Conservation (phyloP, 2,329 filamentous ascomycete species). For the Taxawa tesnikishii region DNA sequence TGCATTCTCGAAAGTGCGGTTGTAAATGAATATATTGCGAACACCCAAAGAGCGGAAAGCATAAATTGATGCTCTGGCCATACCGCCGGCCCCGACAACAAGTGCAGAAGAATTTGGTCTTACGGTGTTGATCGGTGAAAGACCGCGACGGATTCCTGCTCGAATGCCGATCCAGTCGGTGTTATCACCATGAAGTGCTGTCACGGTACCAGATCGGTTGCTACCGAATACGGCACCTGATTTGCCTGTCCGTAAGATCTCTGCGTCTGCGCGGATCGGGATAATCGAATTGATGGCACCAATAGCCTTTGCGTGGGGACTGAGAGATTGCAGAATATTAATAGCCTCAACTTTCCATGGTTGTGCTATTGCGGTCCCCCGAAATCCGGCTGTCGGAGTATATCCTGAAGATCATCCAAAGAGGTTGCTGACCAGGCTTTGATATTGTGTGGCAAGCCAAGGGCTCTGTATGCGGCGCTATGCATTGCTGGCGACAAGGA, state of each 20-base stretch:
- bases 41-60: slow-evolving; percentile 68
- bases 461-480: slow-evolving; percentile 52
- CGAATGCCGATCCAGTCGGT: slow-evolving; percentile 73
- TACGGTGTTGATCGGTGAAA: slow-evolving; percentile 57
- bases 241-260: slow-evolving; percentile 39
- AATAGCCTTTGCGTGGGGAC: slow-evolving; percentile 60
- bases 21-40: slow-evolving; percentile 62
- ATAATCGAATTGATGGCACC: slow-evolving; percentile 67
- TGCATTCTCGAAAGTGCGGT: slow-evolving; percentile 56
- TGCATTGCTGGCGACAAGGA: slow-evolving; percentile 71
- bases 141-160: slow-evolving; percentile 57
- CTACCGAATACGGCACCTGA: slow-evolving; percentile 41
- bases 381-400: slow-evolving; percentile 55
- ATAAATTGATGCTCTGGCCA: slow-evolving; percentile 68
- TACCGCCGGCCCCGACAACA: slow-evolving; percentile 52
- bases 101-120: slow-evolving; percentile 39
- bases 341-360: slow-evolving; percentile 66
- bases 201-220: slow-evolving; percentile 53
- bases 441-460: slow-evolving; percentile 58
- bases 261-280: too few species aligned
- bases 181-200: slow-evolving; percentile 64
- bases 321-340: slow-evolving; percentile 51
- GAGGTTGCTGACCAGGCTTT: slow-evolving; percentile 50
- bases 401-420: slow-evolving; percentile 48
- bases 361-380: slow-evolving; percentile 61